phyloP scores from a whole-genome alignment of 805 yeast genomes.

The Candida koratica region DNA sequence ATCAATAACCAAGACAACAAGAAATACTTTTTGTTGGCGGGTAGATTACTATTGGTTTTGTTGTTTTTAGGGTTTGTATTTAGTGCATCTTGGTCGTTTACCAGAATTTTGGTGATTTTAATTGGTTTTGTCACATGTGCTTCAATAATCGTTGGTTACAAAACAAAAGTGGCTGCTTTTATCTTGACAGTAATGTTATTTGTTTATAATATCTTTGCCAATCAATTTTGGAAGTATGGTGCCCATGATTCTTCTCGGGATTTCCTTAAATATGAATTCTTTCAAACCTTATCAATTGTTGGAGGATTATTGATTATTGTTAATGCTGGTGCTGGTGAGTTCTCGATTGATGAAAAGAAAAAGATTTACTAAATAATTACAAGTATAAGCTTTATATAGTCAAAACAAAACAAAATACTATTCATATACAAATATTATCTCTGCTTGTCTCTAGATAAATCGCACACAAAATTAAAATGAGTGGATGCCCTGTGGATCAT shows the following conservation, averaged over 20 bases:
- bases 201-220: constrained; percentile 70
- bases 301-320: constrained; percentile 91
- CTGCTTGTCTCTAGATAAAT: too few relatives aligned
- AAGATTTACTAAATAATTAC: constrained; percentile 74
- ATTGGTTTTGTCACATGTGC: constrained; percentile 67
- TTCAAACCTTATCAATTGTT: constrained; percentile 89
- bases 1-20: constrained; percentile 67
- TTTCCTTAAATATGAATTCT: constrained; percentile 85
- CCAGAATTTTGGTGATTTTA: constrained; percentile 60
- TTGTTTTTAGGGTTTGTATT: constrained; percentile 82
- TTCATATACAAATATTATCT: too few relatives aligned
- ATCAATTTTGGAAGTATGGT: constrained; percentile 85
- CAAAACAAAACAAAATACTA: too few relatives aligned
- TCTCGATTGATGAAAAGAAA: constrained; percentile 92
- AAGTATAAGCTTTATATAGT: too few relatives aligned
- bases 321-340: constrained; percentile 94
- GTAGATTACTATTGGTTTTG: constrained; percentile 79
- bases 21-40: constrained; percentile 80
- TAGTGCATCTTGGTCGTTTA: constrained; percentile 66
- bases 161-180: constrained; percentile 83
- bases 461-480: constrained; percentile 1
- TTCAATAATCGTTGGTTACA: constrained; percentile 86
- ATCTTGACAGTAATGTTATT: constrained; percentile 64
- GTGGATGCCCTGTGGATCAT: constrained; percentile 5
- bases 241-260: constrained; percentile 76